Base-by-base conservation (phyloP, 768 basidiomycete species). In the Kwoniella dendrophila region DNA sequence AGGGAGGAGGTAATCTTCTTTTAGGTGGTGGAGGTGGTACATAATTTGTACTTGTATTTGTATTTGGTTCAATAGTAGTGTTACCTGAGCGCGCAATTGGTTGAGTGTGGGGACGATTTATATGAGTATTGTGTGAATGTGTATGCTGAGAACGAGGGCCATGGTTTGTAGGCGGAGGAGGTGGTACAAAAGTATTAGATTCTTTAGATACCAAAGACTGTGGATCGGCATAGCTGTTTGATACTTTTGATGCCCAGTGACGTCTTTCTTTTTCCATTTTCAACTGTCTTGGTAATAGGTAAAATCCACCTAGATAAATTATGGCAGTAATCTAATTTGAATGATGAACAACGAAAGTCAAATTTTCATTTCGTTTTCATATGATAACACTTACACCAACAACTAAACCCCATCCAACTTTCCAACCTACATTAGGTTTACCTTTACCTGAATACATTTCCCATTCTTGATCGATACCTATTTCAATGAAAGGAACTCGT, bases 401-500 rank as follows among this genome's bases (percentile, higher is more conserved):
- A 12, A 69, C 47, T 18, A 74, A 10, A 20, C 64, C 72, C 70
- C 69, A 74, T 26, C 69, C 69, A 1, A 58, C 70, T 55, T 67
- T 74, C 59, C 62, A 74, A 8, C 72, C 72, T 2, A 52, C 48
- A 34, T 26, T 48, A 32, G 64, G 83, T 55, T 74, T 62, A 10
- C 74, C 82, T 16, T 81, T 81, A 10, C 84, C 84, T 2, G 83
- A 84, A 18, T 75, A 76, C 26, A 60, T 71, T 0, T 81, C 78
- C 86, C 86, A 87, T 71, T 87, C 85, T 6, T 56, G 49, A 30
- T 78, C 74, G 70, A 73, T 59, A 4, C 74, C 71, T 57, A 34
- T 29, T 16, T n/a, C 7, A 29, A 4, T 4, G 24, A 8, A 8
- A 38, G 36, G 8, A 8, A 38, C 36, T 29, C 26, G 26, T 26